phyloP scores from a whole-genome alignment of 192 early-diverging fungal genomes.

The Podila epicladia region DNA sequence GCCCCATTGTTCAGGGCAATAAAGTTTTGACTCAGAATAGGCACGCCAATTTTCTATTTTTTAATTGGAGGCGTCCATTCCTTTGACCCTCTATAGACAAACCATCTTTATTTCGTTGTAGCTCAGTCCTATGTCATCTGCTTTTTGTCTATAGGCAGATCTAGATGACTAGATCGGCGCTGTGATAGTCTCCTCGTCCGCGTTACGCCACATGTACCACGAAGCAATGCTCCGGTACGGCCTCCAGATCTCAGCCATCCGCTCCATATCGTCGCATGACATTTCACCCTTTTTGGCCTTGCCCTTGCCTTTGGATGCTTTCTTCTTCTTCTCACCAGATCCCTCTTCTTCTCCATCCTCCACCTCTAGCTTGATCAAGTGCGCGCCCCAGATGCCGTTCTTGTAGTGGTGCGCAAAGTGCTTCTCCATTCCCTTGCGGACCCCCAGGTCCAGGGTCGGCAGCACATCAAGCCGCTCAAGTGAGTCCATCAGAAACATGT shows the following conservation, averaged over 20 bases:
- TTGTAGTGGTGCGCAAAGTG: conserved; percentile 33
- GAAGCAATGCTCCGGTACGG: conserved; percentile 43
- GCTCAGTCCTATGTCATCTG: background rate
- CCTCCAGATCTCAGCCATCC: conserved; percentile 46
- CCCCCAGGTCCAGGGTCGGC: conserved; percentile 34
- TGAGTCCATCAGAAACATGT: conserved; percentile 50
- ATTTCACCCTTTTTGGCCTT: conserved; percentile 42
- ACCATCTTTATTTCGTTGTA: too few relatives aligned
- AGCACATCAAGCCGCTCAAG: conserved; percentile 39
- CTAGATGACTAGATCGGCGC: conserved; percentile 13
- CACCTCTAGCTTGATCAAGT: background rate
- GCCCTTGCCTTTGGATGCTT: conserved; percentile 25
- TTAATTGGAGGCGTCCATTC: too few relatives aligned
- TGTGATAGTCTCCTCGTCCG: conserved; percentile 10
- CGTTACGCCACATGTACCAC: conserved; percentile 49
- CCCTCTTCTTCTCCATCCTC: background rate
- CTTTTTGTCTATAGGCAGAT: background rate
- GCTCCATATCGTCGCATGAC: conserved; percentile 35
- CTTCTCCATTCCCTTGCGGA: conserved; percentile 41
- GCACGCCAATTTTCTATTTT: too few relatives aligned
- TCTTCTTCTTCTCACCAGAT: background rate
- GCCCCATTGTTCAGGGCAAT: too few relatives aligned
- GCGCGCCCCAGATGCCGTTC: conserved; percentile 37
- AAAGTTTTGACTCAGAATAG: too few relatives aligned
- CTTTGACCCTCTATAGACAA: too few relatives aligned